Conservation (phyloP, 805 yeast species). For the Wickerhamiella alocasiicola region DNA sequence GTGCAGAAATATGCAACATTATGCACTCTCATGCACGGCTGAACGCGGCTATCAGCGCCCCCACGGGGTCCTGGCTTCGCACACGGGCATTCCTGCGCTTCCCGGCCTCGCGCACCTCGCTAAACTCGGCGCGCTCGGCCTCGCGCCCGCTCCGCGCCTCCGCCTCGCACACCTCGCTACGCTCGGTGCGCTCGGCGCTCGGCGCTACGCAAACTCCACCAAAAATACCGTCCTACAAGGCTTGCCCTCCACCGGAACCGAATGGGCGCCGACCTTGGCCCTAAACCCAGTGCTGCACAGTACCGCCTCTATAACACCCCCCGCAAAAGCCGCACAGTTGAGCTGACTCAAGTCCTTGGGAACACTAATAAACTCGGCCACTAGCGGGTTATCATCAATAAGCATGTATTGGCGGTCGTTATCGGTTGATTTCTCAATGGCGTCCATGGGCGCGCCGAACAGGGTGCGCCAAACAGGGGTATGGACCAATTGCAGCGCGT, state of each 20-base stretch:
- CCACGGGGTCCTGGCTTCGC: too few relatives aligned
- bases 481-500: slow-evolving; percentile 59
- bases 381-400: slow-evolving; percentile 58
- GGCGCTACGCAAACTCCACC: slow-evolving; percentile 44
- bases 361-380: slow-evolving; percentile 59
- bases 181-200: too few relatives aligned
- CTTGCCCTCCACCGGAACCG: slow-evolving; percentile 44
- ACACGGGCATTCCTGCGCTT: too few relatives aligned
- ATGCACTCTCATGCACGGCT: too few relatives aligned
- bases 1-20: too few relatives aligned
- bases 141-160: too few relatives aligned
- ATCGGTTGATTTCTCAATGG: slow-evolving; percentile 58
- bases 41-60: too few relatives aligned
- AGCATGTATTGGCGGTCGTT: slow-evolving; percentile 65
- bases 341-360: slow-evolving; percentile 69
- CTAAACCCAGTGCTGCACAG: slow-evolving; percentile 60
- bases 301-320: slow-evolving; percentile 77
- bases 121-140: too few relatives aligned
- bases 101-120: too few relatives aligned
- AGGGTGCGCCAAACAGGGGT: slow-evolving; percentile 59
- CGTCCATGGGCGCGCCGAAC: slow-evolving; percentile 65
- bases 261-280: slow-evolving; percentile 73
- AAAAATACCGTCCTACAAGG: slow-evolving; percentile 66
- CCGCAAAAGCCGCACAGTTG: slow-evolving; percentile 71
- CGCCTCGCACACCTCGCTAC: too few relatives aligned